phyloP scores from a whole-genome alignment of 805 yeast genomes.

The Hanseniaspora thailandica region DNA sequence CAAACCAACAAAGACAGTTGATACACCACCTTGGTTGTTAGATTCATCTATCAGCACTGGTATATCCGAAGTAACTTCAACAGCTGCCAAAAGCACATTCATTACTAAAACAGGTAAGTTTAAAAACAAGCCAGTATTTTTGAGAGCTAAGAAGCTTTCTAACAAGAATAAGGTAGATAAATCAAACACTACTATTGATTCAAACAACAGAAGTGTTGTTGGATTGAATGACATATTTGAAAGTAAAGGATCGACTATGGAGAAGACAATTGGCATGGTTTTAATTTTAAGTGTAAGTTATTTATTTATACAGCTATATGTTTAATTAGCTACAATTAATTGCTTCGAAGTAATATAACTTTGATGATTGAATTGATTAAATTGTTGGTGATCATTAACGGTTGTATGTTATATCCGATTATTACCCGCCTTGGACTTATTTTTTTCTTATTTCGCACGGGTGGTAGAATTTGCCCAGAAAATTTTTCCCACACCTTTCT shows the following conservation, averaged over 20 bases:
- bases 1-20: neutral
- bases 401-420: neutral
- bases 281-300: neutral
- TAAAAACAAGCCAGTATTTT: slow-evolving; percentile 36
- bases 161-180: neutral
- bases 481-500: neutral
- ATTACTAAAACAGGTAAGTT: slow-evolving; percentile 17
- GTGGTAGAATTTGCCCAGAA: neutral
- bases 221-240: neutral
- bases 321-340: too few relatives aligned
- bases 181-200: neutral
- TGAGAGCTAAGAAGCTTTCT: slow-evolving; percentile 23
- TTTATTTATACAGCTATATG: neutral
- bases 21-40: neutral
- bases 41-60: neutral
- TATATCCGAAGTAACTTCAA: neutral
- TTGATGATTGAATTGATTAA: too few relatives aligned
- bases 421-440: neutral
- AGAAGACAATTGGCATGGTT: neutral
- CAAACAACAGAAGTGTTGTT: neutral
- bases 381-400: too few relatives aligned
- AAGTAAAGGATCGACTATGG: neutral
- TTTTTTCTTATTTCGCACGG: neutral
- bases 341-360: too few relatives aligned
- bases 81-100: neutral